Evolutionary conservation across 805 yeast species (phyloP), one percentile per base, ranked within the genome.

Genomic region (Metschnikowia kunwiensis): DNA sequence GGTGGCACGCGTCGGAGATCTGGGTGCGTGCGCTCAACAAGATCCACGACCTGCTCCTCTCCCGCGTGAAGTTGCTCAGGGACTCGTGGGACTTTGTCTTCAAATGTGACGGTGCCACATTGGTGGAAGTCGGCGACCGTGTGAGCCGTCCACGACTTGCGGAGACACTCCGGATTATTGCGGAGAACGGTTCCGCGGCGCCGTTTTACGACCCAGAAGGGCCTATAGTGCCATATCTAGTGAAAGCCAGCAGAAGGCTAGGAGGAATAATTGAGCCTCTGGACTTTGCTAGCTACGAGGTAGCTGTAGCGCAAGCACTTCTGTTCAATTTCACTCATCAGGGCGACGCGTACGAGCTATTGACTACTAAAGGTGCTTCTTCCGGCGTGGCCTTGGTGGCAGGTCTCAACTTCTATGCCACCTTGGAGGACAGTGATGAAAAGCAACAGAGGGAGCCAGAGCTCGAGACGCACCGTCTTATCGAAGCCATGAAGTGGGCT

Each of bases 401-500:
- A 2, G 97, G 94, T 0, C 63, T 91, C 30, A 76, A 78, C 30
- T 75, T 87, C 20, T 68, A 83, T 62, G 27, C 43, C 18, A 31
- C 46, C 5, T 15, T 47, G 16, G 22, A 33, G 9, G 26, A 32
- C 7, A 42, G 61, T 3, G 9, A 21, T 2, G 25, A 30, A 8
- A 24, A 26, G 15, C 13, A 15, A n/a, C 26, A 22, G 6, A 27
- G 25, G 7, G 34, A 34, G 15, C 41, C 39, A 6, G 53, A 47
- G 4, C 36, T 73, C 9, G 70, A 75, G 10, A 65, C 79, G 2
- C 97, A 86, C 51, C 69, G 85, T 37, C 54, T 87, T 6, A 65
- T 87, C 8, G 98, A 91, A 60, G 65, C 84, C 3, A 86, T 91
- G 95, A 91, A 91, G 60, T 91, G 96, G 96, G 74, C 87, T 75